Evolutionary conservation across 108 stramenopile species (phyloP).

Genomic region (Cyclotella atomus): DNA sequence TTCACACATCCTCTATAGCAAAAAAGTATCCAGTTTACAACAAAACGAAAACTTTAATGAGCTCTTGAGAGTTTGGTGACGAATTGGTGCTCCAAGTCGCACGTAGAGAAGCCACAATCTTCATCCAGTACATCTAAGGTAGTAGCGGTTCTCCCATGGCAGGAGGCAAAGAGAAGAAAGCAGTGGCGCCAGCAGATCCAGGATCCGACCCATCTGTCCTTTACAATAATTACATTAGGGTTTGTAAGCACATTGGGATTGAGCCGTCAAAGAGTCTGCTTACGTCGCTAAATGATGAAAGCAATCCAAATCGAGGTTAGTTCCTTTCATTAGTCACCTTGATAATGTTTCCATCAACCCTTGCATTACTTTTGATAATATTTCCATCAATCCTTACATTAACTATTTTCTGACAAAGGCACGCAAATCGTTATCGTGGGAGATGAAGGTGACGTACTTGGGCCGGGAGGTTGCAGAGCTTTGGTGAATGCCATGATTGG

Average conservation of each 20-base stretch:
- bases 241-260: conserved; percentile 29
- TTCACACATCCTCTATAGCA: too few relatives aligned
- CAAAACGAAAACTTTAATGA: too few relatives aligned
- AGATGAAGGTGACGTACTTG: conserved; percentile 27
- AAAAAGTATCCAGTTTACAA: too few relatives aligned
- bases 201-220: conserved; percentile 32
- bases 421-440: conserved; percentile 44
- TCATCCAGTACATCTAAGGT: too few relatives aligned
- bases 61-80: too few relatives aligned
- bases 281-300: conserved; percentile 10
- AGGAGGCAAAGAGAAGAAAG: conserved; percentile 28
- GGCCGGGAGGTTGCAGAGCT: conserved; percentile 57
- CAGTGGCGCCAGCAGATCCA: conserved; percentile 4
- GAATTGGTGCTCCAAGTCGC: too few relatives aligned
- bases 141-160: too few relatives aligned
- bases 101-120: too few relatives aligned
- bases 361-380: too few relatives aligned
- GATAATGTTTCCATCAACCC: too few relatives aligned
- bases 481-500: conserved; percentile 56
- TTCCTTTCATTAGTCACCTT: neutral
- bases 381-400: neutral
- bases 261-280: conserved; percentile 20
- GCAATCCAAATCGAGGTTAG: conserved; percentile 15
- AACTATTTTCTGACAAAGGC: conserved; percentile 8
- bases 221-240: conserved; percentile 27